A percentile compares a stretch with the other conserved stretches of the same genome.
These are phyloP conservation scores for Microsporum canis DNA, from an alignment of 2,329 filamentous ascomycete genomes.

Conservation along the genomic window DNA sequence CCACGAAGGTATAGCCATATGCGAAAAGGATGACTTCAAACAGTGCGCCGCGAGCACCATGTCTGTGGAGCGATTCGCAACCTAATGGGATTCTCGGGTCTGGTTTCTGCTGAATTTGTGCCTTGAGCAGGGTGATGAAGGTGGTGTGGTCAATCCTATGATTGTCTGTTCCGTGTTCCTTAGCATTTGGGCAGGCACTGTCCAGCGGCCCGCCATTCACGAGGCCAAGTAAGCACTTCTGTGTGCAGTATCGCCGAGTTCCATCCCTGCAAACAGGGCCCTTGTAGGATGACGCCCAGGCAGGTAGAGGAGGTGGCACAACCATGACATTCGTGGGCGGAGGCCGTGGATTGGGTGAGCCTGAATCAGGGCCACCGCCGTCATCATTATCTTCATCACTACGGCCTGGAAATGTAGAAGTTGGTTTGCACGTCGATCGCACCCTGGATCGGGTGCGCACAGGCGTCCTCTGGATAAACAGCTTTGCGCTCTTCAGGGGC, in stretches of 20 bases:
- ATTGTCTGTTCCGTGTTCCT: slow-evolving; percentile 23
- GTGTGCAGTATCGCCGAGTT: slow-evolving; percentile 28
- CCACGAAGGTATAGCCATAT: slow-evolving; percentile 17
- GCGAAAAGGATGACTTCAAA: slow-evolving; percentile 17
- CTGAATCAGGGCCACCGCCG: slow-evolving; percentile 1
- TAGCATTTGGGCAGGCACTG: slow-evolving; percentile 29
- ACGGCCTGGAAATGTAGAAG: neutral
- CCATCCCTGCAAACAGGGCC: slow-evolving; percentile 4
- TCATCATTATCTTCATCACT: slow-evolving; percentile 3
- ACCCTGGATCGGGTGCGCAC: slow-evolving; percentile 8
- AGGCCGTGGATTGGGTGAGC: slow-evolving; percentile 11
- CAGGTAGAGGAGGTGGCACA: slow-evolving; percentile 3
- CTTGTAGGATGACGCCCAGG: slow-evolving; percentile 6
- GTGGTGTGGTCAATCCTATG: slow-evolving; percentile 14
- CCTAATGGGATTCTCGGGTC: slow-evolving; percentile 5
- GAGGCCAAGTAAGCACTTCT: slow-evolving; percentile 32
- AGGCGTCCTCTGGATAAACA: slow-evolving; percentile 6
- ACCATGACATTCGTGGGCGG: slow-evolving; percentile 9
- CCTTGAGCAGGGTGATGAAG: slow-evolving; percentile 9
- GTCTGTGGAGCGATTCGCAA: slow-evolving; percentile 15
- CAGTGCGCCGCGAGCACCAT: slow-evolving; percentile 16
- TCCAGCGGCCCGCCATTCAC: slow-evolving; percentile 24
- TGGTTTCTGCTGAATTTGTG: slow-evolving; percentile 11
- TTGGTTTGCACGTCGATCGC: slow-evolving; percentile 6
- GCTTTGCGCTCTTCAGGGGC: neutral